A percentile compares a stretch with the other conserved stretches of the same genome.
phyloP scores from a whole-genome alignment of 1,139 yeast species.

The Suhomyces kunorum region DNA sequence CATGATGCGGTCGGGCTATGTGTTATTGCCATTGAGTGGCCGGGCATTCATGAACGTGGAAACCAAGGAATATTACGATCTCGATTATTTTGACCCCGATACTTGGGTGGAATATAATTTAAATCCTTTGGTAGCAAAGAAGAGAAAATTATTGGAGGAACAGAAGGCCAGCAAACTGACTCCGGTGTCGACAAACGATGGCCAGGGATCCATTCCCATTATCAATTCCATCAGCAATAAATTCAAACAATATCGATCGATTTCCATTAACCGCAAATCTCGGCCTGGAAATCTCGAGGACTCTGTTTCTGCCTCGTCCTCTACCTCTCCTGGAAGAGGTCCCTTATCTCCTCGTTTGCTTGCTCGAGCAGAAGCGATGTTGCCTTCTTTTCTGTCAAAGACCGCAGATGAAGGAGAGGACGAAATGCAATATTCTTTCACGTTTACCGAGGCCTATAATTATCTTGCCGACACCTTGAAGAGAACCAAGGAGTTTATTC shows the following conservation, averaged over 20 bases:
- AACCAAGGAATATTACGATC: slow-evolving; percentile 57
- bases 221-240: slow-evolving; percentile 27
- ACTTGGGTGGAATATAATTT: slow-evolving; percentile 77
- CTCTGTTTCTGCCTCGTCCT: not conserved
- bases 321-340: not conserved
- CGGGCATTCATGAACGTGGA: slow-evolving; percentile 65
- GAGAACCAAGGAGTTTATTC: slow-evolving; percentile 58
- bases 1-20: slow-evolving; percentile 82
- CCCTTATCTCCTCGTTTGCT: slow-evolving; percentile 5
- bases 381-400: slow-evolving; percentile 4
- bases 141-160: slow-evolving; percentile 26
- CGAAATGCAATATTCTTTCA: slow-evolving; percentile 21
- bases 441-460: slow-evolving; percentile 63
- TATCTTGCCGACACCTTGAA: slow-evolving; percentile 64
- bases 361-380: slow-evolving; percentile 3
- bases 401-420: slow-evolving; percentile 12
- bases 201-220: slow-evolving; percentile 22
- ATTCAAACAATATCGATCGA: slow-evolving; percentile 24
- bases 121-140: slow-evolving; percentile 68
- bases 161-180: slow-evolving; percentile 1
- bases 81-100: slow-evolving; percentile 78
- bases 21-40: slow-evolving; percentile 75
- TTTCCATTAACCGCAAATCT: slow-evolving; percentile 18
- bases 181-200: not conserved
- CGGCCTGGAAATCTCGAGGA: slow-evolving; percentile 3